A percentile compares a stretch with the other conserved stretches of the same genome.
Conservation (phyloP, 345 rosid genomes). For the Citrus inodora region DNA sequence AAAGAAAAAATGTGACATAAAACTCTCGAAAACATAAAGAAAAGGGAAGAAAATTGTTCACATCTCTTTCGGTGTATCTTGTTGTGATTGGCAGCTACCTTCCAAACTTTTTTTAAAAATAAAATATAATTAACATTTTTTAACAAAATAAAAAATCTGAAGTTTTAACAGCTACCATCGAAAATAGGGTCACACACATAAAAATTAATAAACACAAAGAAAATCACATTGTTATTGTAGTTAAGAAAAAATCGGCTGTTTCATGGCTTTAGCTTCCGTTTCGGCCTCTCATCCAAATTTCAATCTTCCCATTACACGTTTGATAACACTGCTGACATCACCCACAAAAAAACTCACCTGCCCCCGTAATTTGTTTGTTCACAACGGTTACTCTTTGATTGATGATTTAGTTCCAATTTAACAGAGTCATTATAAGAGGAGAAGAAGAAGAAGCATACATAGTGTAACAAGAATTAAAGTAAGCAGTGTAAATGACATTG, state of each 20-base stretch:
- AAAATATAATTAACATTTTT: too few relatives aligned
- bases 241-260: constrained; percentile 11
- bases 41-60: too few relatives aligned
- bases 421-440: too few relatives aligned
- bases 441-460: too few relatives aligned
- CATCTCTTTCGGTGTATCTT: too few relatives aligned
- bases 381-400: not conserved
- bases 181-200: not conserved
- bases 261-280: constrained; percentile 27
- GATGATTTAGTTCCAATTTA: too few relatives aligned
- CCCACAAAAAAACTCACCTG: constrained; percentile 33
- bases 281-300: constrained; percentile 14
- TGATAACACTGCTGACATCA: constrained; percentile 1
- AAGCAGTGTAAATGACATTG: constrained; percentile 41
- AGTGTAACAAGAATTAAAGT: not conserved
- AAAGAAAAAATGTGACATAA: too few relatives aligned
- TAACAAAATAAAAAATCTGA: too few relatives aligned
- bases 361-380: constrained; percentile 2
- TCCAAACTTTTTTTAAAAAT: too few relatives aligned
- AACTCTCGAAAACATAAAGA: too few relatives aligned
- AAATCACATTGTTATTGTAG: constrained; percentile 5
- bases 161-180: not conserved
- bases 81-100: too few relatives aligned
- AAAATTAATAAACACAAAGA: not conserved
- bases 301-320: constrained; percentile 1